Evolutionary conservation across 495 filamentous ascomycete genomes (phyloP), one percentile per base, ranked within the genome.

Genomic region (Pyrenula aspistea): DNA sequence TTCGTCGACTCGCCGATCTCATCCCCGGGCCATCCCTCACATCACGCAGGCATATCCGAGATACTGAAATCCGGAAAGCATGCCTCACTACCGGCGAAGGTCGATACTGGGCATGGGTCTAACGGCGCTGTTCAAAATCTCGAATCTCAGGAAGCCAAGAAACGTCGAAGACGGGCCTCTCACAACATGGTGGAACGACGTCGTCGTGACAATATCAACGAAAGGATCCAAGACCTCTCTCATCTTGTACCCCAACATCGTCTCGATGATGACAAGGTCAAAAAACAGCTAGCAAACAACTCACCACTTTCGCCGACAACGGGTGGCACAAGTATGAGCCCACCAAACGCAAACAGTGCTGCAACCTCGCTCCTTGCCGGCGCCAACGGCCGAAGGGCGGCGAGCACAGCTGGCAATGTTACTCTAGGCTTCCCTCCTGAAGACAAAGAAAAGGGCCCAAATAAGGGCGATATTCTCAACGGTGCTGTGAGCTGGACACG

Each of bases 401-500:
- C 78, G 15, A 69, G 70, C 1, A 80, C 73, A 8, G 81, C 87
- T 4, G 91, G 91, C 25, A 93, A 86, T 64, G 95, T 96, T 58
- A 94, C 89, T 2, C 87, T 90, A 58, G 90, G 92, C 21, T 77
- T 95, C 36, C 88, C 91, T 0, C 81, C 92, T 24, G 93, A 98
- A 62, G 93, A 98, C 59, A 98, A 97, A 62, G 93, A 98, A 70
- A 96, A 97, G 61, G 94, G 94, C 0, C 93, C 93, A 0, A 97
- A 97, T 77, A 98, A 98, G 71, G 93, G 93, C 49, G 93, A 98
- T 65, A 97, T 98, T 55, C 83, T 98, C 55, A 97, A 97, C 66
- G 93, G 93, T 24, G 87, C 93, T 15, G 93, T 98, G 52, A 86
- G 88, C 69, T 98, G 93, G 93, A 96, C 86, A 58, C 84, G 92